These are phyloP conservation scores for Boletales sp. DNA, from an alignment of 768 basidiomycete genomes.

Conservation along the genomic window DNA sequence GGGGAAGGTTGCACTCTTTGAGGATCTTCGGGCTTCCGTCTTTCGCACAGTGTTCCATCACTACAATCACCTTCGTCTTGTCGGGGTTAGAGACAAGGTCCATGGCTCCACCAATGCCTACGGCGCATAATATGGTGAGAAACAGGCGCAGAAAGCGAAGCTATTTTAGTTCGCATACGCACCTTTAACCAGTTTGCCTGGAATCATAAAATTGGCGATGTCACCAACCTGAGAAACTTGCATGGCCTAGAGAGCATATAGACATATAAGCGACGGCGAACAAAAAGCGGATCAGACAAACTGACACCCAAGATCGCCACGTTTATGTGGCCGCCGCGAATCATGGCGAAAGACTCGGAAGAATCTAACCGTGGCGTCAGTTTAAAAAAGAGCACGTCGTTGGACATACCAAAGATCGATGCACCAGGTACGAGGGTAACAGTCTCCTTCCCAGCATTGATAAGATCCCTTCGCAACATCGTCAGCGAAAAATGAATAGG, in stretches of 20 bases:
- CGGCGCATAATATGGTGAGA: conserved; percentile 5
- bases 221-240: conserved; percentile 92
- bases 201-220: conserved; percentile 98
- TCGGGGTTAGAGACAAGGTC: conserved; percentile 96
- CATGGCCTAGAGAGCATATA: conserved; percentile 63
- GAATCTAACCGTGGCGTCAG: conserved; percentile 47
- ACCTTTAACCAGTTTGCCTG: conserved; percentile 89
- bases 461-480: conserved; percentile 60
- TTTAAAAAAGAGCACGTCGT: not conserved
- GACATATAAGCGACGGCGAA: conserved; percentile 1
- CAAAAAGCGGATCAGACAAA: conserved; percentile 9
- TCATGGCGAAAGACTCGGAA: conserved; percentile 95
- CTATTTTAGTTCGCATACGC: not conserved
- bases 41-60: conserved; percentile 90
- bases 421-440: conserved; percentile 91
- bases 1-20: conserved; percentile 73
- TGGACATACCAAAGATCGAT: conserved; percentile 74
- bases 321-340: conserved; percentile 93
- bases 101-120: conserved; percentile 95
- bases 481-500: conserved; percentile 2
- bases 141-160: not conserved
- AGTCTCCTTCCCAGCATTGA: conserved; percentile 95
- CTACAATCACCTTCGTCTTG: conserved; percentile 85
- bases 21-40: conserved; percentile 89
- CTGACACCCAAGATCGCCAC: conserved; percentile 89